Percentiles rank a stretch among this genome's conserved stretches.
phyloP scores from a whole-genome alignment of 2,329 filamentous ascomycete species.

The Stagonosporopsis vannaccii region DNA sequence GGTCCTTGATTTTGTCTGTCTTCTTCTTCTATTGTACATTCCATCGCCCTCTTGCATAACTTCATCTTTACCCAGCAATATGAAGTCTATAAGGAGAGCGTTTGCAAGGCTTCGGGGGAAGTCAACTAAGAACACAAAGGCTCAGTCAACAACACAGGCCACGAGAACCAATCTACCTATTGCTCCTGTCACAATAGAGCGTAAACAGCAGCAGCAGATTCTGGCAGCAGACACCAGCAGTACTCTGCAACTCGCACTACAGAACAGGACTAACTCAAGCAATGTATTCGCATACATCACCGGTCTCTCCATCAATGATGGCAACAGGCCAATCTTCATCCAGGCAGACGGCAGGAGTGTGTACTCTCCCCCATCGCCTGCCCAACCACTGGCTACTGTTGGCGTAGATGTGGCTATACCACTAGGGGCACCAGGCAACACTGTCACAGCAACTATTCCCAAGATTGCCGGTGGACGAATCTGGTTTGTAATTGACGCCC shows the following conservation, averaged over 20 bases:
- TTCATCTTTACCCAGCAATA: slow-evolving; percentile 23
- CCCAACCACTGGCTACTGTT: slow-evolving; percentile 59
- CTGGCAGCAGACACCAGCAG: slow-evolving; percentile 31
- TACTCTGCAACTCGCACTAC: slow-evolving; percentile 67
- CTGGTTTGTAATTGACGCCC: slow-evolving; percentile 70
- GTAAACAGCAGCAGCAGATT: slow-evolving; percentile 34
- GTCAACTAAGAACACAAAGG: slow-evolving; percentile 6
- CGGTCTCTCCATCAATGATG: slow-evolving; percentile 67
- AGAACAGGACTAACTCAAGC: slow-evolving; percentile 69
- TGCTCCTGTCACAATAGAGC: slow-evolving; percentile 8
- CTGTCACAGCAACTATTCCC: slow-evolving; percentile 69
- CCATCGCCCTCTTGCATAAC: slow-evolving; percentile 15
- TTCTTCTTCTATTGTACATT: slow-evolving; percentile 1
- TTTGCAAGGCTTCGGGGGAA: slow-evolving; percentile 35
- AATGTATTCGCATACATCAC: slow-evolving; percentile 75
- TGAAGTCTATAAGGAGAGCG: slow-evolving; percentile 37
- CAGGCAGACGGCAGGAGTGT: slow-evolving; percentile 70
- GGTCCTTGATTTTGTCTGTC: neutral
- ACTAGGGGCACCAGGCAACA: slow-evolving; percentile 67
- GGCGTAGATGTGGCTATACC: slow-evolving; percentile 67
- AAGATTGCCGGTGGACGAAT: slow-evolving; percentile 74
- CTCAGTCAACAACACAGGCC: neutral
- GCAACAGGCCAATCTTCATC: slow-evolving; percentile 68
- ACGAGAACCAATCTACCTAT: slow-evolving; percentile 1
- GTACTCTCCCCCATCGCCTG: slow-evolving; percentile 70